Evolutionary conservation across 495 filamentous ascomycete genomes (phyloP).

Genomic region (Penicillium mononematosum): DNA sequence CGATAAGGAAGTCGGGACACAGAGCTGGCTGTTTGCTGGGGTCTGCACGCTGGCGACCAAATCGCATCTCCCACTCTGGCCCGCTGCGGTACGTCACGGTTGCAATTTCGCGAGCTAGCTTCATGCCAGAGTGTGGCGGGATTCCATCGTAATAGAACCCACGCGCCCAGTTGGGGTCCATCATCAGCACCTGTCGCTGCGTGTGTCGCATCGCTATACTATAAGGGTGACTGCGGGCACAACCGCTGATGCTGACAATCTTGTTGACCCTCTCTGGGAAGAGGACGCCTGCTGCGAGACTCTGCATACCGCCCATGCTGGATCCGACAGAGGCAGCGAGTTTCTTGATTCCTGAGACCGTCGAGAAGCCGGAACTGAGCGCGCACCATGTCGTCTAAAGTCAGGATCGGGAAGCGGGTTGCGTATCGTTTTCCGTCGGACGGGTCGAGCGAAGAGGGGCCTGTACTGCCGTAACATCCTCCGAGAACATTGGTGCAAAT

Average conservation of each 20-base stretch:
- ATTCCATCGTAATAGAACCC: conserved; percentile 91
- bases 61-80: conserved; percentile 96
- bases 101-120: conserved; percentile 94
- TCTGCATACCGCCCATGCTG: conserved; percentile 99
- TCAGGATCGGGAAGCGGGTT: conserved; percentile 94
- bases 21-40: conserved; percentile 81
- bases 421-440: conserved; percentile 86
- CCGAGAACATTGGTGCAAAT: conserved; percentile 98
- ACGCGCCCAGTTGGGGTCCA: conserved; percentile 96
- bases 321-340: conserved; percentile 91
- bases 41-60: conserved; percentile 86
- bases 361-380: conserved; percentile 93
- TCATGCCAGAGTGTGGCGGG: conserved; percentile 95
- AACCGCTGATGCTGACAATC: conserved; percentile 89
- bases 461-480: conserved; percentile 94
- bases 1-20: conserved; percentile 96
- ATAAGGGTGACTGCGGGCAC: conserved; percentile 93
- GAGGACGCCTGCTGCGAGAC: conserved; percentile 82
- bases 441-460: conserved; percentile 84
- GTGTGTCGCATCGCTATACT: conserved; percentile 99
- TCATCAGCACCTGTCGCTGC: conserved; percentile 96
- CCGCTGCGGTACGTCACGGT: conserved; percentile 97
- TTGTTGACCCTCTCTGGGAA: conserved; percentile 78
- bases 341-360: conserved; percentile 66
- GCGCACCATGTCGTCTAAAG: conserved; percentile 95